Evolutionary conservation across 306 rosid species (phyloP).

Genomic region (Malus sylvestris): DNA sequence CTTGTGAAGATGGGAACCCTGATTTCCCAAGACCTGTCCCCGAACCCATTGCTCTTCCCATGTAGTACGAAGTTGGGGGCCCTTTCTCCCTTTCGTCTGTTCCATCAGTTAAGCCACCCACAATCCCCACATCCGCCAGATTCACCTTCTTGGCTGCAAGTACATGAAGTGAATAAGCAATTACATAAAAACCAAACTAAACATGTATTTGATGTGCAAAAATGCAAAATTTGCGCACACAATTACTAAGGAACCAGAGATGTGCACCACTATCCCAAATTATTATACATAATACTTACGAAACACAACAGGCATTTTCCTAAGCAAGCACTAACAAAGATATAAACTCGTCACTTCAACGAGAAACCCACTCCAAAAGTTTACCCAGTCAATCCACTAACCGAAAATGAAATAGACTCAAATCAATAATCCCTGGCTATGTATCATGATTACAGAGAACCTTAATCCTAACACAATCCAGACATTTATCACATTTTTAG

Average conservation of each 20-base stretch:
- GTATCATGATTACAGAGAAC: not conserved
- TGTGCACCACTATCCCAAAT: not conserved
- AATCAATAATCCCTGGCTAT: not conserved
- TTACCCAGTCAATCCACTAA: too few species aligned
- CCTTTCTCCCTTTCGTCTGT: slow-evolving; percentile 75
- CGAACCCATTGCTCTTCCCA: slow-evolving; percentile 94
- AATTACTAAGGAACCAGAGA: not conserved
- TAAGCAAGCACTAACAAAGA: too few species aligned
- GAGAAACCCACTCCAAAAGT: too few species aligned
- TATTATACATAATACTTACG: not conserved
- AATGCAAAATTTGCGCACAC: not conserved
- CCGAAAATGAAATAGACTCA: not conserved
- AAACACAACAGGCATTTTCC: too few species aligned
- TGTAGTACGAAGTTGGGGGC: slow-evolving; percentile 55
- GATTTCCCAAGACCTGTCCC: slow-evolving; percentile 83
- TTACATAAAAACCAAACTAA: not conserved
- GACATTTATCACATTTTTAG: not conserved
- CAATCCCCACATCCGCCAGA: slow-evolving; percentile 69
- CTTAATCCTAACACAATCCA: not conserved
- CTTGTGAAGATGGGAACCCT: slow-evolving; percentile 53
- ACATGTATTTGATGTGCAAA: not conserved
- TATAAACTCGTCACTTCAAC: too few species aligned
- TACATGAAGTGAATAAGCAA: not conserved
- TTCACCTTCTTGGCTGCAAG: slow-evolving; percentile 81
- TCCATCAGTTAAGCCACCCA: slow-evolving; percentile 76